Evolutionary conservation across 345 rosid species (phyloP), one percentile per base, ranked within the genome.

Genomic region (Hibiscus mutabilis): DNA sequence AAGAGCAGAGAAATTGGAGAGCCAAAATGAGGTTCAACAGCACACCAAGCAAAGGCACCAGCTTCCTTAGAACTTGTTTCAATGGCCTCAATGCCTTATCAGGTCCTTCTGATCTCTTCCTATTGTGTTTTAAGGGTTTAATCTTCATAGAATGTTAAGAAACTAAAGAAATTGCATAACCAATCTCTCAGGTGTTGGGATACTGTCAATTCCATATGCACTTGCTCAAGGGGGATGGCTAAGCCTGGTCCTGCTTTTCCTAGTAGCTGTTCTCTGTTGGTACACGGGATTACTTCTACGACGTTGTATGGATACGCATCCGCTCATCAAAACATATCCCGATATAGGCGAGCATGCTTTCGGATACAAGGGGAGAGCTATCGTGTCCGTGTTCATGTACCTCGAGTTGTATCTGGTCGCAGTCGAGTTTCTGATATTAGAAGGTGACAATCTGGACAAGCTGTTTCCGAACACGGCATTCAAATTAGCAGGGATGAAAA

Each of bases 211-310:
- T 46, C 90, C 95, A 7, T 89, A 62, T 68, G 95, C 95, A 37
- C 82, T 89, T 47, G 81, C 91, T 66, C 81, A 74, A 73, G 91
- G 88, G 55, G 95, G 91, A 19, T 87, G 95, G 95, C 40, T 85
- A 65, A 83, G 86, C 81, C 53, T 89, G 9, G 42, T 72, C 15
- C 72, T 84, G 22, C 82, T 89, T n/a, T 68, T 87, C 73, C 40
- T 83, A 3, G 84, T 84, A 10, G 91, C 95, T 6, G 10, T 75
- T 22, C 47, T 87, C 13, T 83, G 90, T 66, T 89, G 85, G 79
- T 89, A 89, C 73, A 89, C 95, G 27, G 90, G 88, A 2, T 6
- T 86, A 18, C 91, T 89, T 65, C 81, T 85, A 8, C 73, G 62
- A 19, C 84, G 87, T 0, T 87, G 91, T 51, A 87, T 87, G 91